Evolutionary conservation across 495 filamentous ascomycete genomes (phyloP).

Genomic region (Hypomontagnella submonticulosa): DNA sequence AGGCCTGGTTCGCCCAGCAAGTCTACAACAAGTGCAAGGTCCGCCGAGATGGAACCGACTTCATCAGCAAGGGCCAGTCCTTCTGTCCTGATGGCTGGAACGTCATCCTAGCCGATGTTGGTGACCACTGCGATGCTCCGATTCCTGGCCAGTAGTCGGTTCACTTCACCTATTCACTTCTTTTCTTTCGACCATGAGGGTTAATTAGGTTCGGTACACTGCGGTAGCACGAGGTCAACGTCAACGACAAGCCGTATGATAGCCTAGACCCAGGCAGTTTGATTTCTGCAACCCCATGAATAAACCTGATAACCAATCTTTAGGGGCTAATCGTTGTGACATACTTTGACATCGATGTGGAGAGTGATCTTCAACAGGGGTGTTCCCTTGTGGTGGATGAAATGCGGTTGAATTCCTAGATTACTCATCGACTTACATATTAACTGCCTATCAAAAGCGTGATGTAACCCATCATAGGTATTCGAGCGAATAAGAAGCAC

Average conservation of each 20-base stretch:
- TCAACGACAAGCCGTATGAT: no score
- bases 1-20: constrained; percentile 38
- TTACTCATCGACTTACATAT: neutral
- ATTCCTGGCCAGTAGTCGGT: neutral
- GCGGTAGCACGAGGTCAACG: no score
- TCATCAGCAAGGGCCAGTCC: constrained; percentile 34
- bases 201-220: no score
- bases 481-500: neutral
- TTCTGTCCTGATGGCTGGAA: constrained; percentile 40
- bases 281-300: no score
- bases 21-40: constrained; percentile 33
- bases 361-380: no score
- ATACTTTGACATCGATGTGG: no score
- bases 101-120: constrained; percentile 35
- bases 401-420: neutral
- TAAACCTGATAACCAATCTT: no score
- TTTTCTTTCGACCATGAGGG: no score
- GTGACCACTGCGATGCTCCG: constrained; percentile 21
- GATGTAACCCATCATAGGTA: neutral
- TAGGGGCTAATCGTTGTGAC: no score
- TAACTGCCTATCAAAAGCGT: neutral
- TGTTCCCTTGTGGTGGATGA: neutral
- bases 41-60: constrained; percentile 25
- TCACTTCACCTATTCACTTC: neutral
- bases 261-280: no score